phyloP scores from a whole-genome alignment of 441 rosid genomes.

The Monsonia emarginata region DNA sequence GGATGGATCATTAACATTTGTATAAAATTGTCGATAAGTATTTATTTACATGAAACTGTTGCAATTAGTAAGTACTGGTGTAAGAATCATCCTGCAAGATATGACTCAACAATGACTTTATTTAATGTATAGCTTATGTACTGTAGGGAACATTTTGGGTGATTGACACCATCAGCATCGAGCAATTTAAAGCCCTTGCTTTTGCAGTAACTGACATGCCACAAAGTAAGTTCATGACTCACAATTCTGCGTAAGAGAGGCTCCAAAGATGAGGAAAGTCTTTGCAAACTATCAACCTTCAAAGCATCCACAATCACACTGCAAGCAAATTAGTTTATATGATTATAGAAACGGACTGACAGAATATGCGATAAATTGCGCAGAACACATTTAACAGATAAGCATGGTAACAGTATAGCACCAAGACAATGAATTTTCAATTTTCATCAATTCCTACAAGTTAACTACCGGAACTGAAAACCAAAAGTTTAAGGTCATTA shows the following conservation, averaged over 20 bases:
- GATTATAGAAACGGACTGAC: background rate
- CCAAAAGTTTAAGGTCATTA: background rate
- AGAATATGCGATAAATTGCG: background rate
- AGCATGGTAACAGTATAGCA: background rate
- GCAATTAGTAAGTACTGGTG: background rate
- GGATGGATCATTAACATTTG: background rate
- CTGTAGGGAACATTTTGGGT: background rate
- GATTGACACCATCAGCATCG: background rate
- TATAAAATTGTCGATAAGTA: background rate
- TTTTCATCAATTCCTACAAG: background rate
- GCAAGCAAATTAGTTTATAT: conserved; percentile 18
- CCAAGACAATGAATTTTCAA: background rate
- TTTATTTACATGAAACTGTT: background rate
- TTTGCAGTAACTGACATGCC: background rate
- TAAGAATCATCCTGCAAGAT: background rate
- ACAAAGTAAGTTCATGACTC: conserved; percentile 22
- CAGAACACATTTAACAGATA: background rate
- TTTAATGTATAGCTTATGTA: background rate
- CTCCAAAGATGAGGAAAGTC: conserved; percentile 93
- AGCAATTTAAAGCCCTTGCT: background rate
- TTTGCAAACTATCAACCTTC: conserved; percentile 89
- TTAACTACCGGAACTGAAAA: background rate
- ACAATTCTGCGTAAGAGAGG: conserved; percentile 97
- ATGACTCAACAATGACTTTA: background rate
- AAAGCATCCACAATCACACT: conserved; percentile 97